phyloP scores from a whole-genome alignment of 2,329 filamentous ascomycete genomes.

The Fusarium nematophilum region DNA sequence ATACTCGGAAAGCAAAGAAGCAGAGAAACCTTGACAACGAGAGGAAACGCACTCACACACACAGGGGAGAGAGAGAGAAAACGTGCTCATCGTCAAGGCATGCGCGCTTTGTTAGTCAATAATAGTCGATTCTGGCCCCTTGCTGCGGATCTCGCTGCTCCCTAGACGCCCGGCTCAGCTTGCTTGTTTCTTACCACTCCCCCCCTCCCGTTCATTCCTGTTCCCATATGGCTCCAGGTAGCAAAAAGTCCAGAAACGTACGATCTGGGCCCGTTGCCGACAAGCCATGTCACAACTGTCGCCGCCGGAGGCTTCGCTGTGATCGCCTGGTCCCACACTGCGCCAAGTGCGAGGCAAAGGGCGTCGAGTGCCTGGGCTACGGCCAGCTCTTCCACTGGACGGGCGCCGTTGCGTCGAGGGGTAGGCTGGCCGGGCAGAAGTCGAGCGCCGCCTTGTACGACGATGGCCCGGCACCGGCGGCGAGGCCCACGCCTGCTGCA shows the following conservation, averaged over 20 bases:
- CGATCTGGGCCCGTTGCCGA: constrained; percentile 41
- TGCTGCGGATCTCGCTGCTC: constrained; percentile 27
- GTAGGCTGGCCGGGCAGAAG: constrained; percentile 55
- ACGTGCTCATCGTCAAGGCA: constrained; percentile 23
- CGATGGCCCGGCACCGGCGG: constrained; percentile 18
- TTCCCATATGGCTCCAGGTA: constrained; percentile 41
- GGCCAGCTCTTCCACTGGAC: constrained; percentile 66
- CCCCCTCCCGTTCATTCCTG: background rate
- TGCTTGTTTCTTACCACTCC: constrained; percentile 6
- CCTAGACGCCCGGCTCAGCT: constrained; percentile 16
- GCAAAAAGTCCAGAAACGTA: constrained; percentile 41
- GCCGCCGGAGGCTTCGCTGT: constrained; percentile 64
- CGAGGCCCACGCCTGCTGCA: constrained; percentile 6
- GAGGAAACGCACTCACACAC: constrained; percentile 2
- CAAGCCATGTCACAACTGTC: constrained; percentile 65
- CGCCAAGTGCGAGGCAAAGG: constrained; percentile 61
- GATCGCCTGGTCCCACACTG: constrained; percentile 63
- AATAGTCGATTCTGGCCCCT: constrained; percentile 35
- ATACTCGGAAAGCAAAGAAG: constrained; percentile 1
- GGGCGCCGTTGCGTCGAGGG: constrained; percentile 57
- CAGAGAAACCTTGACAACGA: constrained; percentile 6
- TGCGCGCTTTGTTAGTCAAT: constrained; percentile 22
- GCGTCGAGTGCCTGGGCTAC: constrained; percentile 65
- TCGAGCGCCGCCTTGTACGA: constrained; percentile 49
- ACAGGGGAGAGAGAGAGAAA: background rate